These are phyloP conservation scores for Simmondsia chinensis DNA, from an alignment of 148 eudicot genomes.

Conservation along the genomic window DNA sequence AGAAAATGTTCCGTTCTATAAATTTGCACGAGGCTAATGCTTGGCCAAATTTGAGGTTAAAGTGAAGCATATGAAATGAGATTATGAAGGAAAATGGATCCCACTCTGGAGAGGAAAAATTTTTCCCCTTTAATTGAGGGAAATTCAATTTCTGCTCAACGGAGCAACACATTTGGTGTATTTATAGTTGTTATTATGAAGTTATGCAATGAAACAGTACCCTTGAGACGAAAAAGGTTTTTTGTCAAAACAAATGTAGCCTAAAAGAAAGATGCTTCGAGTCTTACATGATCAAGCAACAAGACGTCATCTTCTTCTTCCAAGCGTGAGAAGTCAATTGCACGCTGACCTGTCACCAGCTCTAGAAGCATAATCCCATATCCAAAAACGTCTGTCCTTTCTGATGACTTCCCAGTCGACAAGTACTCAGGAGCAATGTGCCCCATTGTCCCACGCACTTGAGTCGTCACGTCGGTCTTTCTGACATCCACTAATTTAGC, in stretches of 20 bases:
- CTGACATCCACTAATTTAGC: conserved; percentile 59
- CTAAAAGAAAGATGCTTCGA: background rate
- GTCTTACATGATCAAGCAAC: conserved; percentile 48
- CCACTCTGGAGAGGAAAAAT: too few species aligned
- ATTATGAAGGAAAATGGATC: too few species aligned
- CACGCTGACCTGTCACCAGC: conserved; percentile 48
- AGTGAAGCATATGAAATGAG: too few species aligned
- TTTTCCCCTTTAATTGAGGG: too few species aligned
- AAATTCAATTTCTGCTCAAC: too few species aligned
- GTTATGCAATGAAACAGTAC: too few species aligned
- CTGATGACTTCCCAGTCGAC: conserved; percentile 47
- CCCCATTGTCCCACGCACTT: conserved; percentile 56
- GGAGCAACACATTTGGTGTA: too few species aligned
- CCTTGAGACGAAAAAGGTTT: too few species aligned
- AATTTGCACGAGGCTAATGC: too few species aligned
- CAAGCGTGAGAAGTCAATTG: conserved; percentile 44
- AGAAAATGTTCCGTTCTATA: too few species aligned
- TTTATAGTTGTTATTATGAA: too few species aligned
- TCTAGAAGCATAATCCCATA: conserved; percentile 50
- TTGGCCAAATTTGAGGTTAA: too few species aligned
- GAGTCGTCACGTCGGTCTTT: conserved; percentile 47
- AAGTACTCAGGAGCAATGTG: conserved; percentile 59
- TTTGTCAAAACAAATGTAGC: background rate
- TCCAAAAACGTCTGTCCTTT: conserved; percentile 50
- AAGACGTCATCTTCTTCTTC: conserved; percentile 51